Conservation (phyloP, 2,329 filamentous ascomycete genomes). For the Pseudocercospora vitis region DNA sequence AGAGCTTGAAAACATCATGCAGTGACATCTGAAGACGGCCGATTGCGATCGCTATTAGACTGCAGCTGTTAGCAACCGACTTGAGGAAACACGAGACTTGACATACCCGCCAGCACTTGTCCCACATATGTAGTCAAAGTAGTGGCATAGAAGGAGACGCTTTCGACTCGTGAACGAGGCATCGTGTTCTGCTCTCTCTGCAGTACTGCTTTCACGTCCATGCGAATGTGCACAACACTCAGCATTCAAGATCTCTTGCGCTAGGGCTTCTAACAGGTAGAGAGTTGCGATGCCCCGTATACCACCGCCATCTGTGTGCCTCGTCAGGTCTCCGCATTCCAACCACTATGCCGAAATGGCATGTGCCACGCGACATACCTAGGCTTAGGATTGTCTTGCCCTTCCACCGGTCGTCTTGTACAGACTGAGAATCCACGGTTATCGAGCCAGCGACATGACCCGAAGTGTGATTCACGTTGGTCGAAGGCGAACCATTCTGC, state of each 20-base stretch:
- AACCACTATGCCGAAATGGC: too few relatives aligned
- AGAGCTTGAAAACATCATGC: constrained; percentile 16
- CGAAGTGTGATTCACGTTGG: too few relatives aligned
- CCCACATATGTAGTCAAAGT: constrained; percentile 28
- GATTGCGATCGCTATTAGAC: constrained; percentile 31
- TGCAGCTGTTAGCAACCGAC: constrained; percentile 11
- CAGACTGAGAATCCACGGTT: too few relatives aligned
- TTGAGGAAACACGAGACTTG: background rate
- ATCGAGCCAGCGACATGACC: too few relatives aligned
- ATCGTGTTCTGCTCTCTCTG: background rate
- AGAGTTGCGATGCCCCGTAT: background rate
- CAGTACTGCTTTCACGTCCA: background rate
- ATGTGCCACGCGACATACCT: background rate
- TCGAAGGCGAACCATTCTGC: too few relatives aligned
- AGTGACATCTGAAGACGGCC: constrained; percentile 27
- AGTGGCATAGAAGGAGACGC: too few relatives aligned
- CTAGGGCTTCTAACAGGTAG: background rate
- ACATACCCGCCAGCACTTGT: constrained; percentile 27
- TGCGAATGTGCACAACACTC: too few relatives aligned
- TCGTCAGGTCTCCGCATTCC: too few relatives aligned
- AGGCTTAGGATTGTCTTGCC: background rate
- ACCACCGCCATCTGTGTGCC: background rate
- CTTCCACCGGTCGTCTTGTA: too few relatives aligned
- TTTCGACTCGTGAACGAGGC: too few relatives aligned
- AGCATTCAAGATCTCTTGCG: too few relatives aligned